These are phyloP conservation scores for Starmerella floricola DNA, from an alignment of 805 yeast genomes.

Conservation along the genomic window DNA sequence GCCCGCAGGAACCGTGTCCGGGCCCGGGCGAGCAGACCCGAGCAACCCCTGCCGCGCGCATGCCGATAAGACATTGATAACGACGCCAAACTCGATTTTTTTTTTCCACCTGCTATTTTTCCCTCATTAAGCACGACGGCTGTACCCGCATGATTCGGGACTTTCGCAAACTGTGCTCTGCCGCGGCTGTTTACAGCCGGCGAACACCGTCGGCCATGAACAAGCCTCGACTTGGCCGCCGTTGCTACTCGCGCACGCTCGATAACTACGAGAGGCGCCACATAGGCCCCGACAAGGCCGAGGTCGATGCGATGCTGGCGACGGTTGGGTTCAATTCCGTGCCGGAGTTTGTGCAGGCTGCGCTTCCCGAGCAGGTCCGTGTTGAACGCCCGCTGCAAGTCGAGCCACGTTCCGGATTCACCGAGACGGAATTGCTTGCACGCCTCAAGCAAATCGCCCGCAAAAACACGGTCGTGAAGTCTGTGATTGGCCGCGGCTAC, in stretches of 20 bases:
- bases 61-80: too few relatives aligned
- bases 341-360: constrained; percentile 55
- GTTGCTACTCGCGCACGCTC: neutral
- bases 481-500: constrained; percentile 89
- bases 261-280: constrained; percentile 89
- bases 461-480: constrained; percentile 59
- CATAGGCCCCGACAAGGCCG: constrained; percentile 56
- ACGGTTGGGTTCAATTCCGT: constrained; percentile 55
- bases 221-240: too few relatives aligned
- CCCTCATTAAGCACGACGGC: too few relatives aligned
- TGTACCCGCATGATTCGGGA: neutral
- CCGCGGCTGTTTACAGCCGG: too few relatives aligned
- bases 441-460: constrained; percentile 57
- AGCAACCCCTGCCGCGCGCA: neutral
- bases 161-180: too few relatives aligned
- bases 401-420: constrained; percentile 57
- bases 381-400: constrained; percentile 55
- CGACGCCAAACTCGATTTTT: too few relatives aligned
- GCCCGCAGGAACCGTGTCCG: neutral
- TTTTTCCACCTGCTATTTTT: neutral
- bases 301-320: constrained; percentile 54
- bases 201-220: too few relatives aligned
- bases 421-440: constrained; percentile 69
- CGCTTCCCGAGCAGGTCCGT: constrained; percentile 67
- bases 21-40: neutral